Conservation (phyloP, 305 asterid genomes). For the Fraxinus albicans region DNA sequence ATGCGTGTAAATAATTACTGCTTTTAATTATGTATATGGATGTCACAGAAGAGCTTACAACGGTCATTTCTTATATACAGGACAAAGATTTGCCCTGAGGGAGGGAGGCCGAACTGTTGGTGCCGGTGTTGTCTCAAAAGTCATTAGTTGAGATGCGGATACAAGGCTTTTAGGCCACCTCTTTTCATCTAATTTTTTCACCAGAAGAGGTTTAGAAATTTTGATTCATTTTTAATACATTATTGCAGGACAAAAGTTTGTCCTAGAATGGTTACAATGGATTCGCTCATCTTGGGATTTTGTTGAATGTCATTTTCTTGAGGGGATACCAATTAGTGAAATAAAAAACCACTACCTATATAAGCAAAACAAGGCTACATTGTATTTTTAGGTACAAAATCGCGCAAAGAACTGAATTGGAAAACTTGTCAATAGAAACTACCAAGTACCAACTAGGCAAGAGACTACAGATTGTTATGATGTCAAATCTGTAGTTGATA, state of each 20-base stretch:
- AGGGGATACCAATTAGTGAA: not conserved
- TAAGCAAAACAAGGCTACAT: not conserved
- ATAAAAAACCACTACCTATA: not conserved
- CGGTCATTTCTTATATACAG: conserved; percentile 34
- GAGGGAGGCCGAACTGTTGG: conserved; percentile 99
- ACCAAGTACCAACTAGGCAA: not conserved
- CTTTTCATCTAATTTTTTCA: not conserved
- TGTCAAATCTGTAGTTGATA: not conserved
- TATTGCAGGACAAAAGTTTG: not conserved
- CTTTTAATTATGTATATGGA: conserved; percentile 4
- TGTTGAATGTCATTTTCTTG: not conserved
- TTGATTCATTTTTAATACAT: not conserved
- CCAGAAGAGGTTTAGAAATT: not conserved
- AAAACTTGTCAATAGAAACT: not conserved
- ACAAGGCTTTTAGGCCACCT: not conserved
- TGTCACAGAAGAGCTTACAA: not conserved
- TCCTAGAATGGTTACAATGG: not conserved
- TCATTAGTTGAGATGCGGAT: conserved; percentile 47
- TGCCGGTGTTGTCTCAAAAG: conserved; percentile 95
- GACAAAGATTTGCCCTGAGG: conserved; percentile 97
- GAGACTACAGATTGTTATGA: not conserved
- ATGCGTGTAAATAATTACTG: not conserved
- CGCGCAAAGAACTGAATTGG: not conserved
- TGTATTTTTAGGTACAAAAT: not conserved
- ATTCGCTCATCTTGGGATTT: not conserved